These are phyloP conservation scores for Cladosporium sp. DNA, from an alignment of 2,329 filamentous ascomycete species.

Conservation along the genomic window DNA sequence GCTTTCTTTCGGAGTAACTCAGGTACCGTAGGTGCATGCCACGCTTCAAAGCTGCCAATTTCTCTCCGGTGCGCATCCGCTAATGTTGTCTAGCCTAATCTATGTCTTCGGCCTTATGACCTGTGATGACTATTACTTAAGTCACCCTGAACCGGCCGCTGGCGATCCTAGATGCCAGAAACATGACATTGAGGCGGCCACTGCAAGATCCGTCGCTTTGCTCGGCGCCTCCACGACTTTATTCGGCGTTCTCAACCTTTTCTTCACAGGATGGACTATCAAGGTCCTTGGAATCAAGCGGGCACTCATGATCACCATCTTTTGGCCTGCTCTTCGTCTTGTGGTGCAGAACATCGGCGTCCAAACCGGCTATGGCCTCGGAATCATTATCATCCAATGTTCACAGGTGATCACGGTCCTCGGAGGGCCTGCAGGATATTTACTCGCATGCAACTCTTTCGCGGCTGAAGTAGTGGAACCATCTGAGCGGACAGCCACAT, in stretches of 20 bases:
- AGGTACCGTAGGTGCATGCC: slow-evolving; percentile 33
- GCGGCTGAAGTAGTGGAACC: slow-evolving; percentile 59
- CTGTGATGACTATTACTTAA: slow-evolving; percentile 62
- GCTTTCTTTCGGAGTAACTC: slow-evolving; percentile 45
- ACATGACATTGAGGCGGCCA: slow-evolving; percentile 58
- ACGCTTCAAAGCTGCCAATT: not conserved
- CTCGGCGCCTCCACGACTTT: slow-evolving; percentile 62
- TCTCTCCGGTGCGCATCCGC: not conserved
- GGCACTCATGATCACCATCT: slow-evolving; percentile 57
- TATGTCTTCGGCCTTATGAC: slow-evolving; percentile 68
- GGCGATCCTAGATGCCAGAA: slow-evolving; percentile 47
- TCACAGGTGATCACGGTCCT: slow-evolving; percentile 63
- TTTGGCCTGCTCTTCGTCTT: slow-evolving; percentile 59
- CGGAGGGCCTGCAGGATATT: slow-evolving; percentile 63
- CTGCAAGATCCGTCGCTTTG: slow-evolving; percentile 58
- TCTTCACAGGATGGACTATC: slow-evolving; percentile 60
- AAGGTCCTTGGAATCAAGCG: slow-evolving; percentile 59
- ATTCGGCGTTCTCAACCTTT: slow-evolving; percentile 61
- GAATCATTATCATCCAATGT: slow-evolving; percentile 62
- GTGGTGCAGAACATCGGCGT: slow-evolving; percentile 60
- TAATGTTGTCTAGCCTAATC: slow-evolving; percentile 32
- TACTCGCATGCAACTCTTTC: slow-evolving; percentile 62
- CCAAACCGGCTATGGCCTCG: slow-evolving; percentile 51
- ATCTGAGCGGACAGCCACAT: slow-evolving; percentile 54
- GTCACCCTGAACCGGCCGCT: slow-evolving; percentile 45